A percentile compares a stretch with the other conserved stretches of the same genome.
phyloP scores from a whole-genome alignment of 768 basidiomycete genomes.

The Suillus luteus region DNA sequence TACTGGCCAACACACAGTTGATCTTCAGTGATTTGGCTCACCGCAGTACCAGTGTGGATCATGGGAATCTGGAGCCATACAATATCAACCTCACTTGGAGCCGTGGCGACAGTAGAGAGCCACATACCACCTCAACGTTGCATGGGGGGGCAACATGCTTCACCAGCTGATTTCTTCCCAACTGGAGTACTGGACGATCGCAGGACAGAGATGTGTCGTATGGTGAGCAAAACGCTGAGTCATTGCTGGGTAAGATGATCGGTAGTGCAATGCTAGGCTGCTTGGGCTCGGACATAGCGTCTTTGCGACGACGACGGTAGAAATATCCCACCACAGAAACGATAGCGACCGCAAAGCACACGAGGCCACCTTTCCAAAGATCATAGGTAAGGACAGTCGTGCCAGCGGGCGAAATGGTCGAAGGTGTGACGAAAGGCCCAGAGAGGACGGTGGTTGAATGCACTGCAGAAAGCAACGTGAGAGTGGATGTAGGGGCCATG shows the following conservation, averaged over 20 bases:
- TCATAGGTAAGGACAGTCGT: constrained; percentile 1
- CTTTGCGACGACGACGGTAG: constrained; percentile 4
- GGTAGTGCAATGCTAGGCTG: neutral
- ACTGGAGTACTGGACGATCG: neutral
- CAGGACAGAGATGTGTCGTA: neutral
- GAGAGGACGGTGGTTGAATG: neutral
- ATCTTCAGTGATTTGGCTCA: neutral
- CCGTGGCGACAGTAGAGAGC: neutral
- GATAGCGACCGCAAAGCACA: constrained; percentile 6
- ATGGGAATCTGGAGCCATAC: neutral
- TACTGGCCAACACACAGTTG: neutral
- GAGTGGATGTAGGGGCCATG: neutral
- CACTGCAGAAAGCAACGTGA: neutral
- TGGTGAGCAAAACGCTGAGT: neutral
- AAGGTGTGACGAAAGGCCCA: neutral
- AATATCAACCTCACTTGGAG: neutral
- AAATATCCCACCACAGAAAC: constrained; percentile 1
- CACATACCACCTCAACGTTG: neutral
- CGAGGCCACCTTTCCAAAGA: constrained; percentile 3
- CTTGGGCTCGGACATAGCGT: neutral
- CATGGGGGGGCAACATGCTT: neutral
- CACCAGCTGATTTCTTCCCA: neutral
- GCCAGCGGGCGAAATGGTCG: neutral
- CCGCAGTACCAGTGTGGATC: neutral
- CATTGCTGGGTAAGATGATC: neutral